Evolutionary conservation across 2,329 filamentous ascomycete genomes (phyloP), one percentile per base, ranked within the genome.

Genomic region (Exophiala bonariae): DNA sequence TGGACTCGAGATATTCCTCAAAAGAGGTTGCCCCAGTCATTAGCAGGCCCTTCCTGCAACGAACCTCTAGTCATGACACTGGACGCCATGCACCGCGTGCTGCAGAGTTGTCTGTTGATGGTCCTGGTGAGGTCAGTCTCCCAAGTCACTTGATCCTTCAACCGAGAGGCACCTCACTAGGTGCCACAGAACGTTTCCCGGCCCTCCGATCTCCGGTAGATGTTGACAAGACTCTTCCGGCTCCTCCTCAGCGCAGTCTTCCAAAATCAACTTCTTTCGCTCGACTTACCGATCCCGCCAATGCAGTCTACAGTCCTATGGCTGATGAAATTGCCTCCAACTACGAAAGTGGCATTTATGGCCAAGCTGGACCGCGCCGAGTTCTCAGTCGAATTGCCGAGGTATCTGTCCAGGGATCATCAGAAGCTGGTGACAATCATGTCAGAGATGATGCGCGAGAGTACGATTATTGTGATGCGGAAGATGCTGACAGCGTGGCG

Each of bases 321-420:
- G 48, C 42, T 19, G 41, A 40, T 14, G 48, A 55, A 31, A 50
- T 55, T 17, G 40, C 52, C 8, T 41, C 44, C 1, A 49, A 55
- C 36, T 55, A 52, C 32, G 41, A 52, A 17, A 37, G 45, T 14
- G 44, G 52, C 17, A 52, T 55, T 18, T 41, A 52, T 18, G 52
- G 52, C n/a, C 52, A 55, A 20, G 49, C 48, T 16, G 19, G 40
- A 6, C 42, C 41, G 17, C 49, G 51, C 19, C 49, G 52, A 16
- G 49, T 55, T 18, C 40, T 57, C 13, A 57, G 46, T 34, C 44
- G 44, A 17, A 57, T 57, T 30, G 44, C 54, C 16, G 54, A 57
- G 34, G 43, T 39, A 11, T 49, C 54, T 4, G 17, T 32, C 16
- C n/a, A 39, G 11, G 26, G 13, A 9, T 23, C 46, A 18, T 43